A percentile compares a stretch with the other conserved stretches of the same genome.
These are phyloP conservation scores for Aspergillus cristatus DNA, from an alignment of 495 filamentous ascomycete genomes.

Conservation along the genomic window DNA sequence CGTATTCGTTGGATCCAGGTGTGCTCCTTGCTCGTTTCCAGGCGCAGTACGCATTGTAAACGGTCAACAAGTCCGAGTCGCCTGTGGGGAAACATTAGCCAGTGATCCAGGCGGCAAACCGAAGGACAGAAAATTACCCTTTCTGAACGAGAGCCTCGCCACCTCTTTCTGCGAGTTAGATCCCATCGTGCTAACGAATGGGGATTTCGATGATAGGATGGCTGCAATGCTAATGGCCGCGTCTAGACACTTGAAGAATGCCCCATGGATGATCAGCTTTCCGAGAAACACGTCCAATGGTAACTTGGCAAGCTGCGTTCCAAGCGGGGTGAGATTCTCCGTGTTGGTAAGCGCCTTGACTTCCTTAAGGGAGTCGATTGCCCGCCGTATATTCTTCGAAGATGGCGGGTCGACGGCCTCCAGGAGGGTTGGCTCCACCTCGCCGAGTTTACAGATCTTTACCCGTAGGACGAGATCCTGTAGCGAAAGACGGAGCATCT, in stretches of 20 bases:
- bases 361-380: conserved; percentile 86
- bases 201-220: conserved; percentile 87
- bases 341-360: conserved; percentile 74
- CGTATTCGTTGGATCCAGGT: conserved; percentile 56
- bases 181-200: conserved; percentile 78
- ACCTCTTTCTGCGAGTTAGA: conserved; percentile 70
- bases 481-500: conserved; percentile 86
- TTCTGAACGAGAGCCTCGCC: conserved; percentile 66
- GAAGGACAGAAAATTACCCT: conserved; percentile 27
- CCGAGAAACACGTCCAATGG: conserved; percentile 91
- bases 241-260: conserved; percentile 83
- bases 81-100: conserved; percentile 31
- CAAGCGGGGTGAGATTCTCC: conserved; percentile 81
- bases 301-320: conserved; percentile 73
- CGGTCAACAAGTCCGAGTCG: conserved; percentile 83
- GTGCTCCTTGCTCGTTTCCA: conserved; percentile 75
- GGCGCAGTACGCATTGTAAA: conserved; percentile 83
- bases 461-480: conserved; percentile 94
- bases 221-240: conserved; percentile 84
- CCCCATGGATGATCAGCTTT: conserved; percentile 78
- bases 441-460: conserved; percentile 91
- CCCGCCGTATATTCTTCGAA: conserved; percentile 80
- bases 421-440: conserved; percentile 80
- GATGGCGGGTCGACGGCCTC: conserved; percentile 86
- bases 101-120: background rate